Base-by-base conservation (phyloP, 345 rosid genomes). In the Brassica nigra region DNA sequence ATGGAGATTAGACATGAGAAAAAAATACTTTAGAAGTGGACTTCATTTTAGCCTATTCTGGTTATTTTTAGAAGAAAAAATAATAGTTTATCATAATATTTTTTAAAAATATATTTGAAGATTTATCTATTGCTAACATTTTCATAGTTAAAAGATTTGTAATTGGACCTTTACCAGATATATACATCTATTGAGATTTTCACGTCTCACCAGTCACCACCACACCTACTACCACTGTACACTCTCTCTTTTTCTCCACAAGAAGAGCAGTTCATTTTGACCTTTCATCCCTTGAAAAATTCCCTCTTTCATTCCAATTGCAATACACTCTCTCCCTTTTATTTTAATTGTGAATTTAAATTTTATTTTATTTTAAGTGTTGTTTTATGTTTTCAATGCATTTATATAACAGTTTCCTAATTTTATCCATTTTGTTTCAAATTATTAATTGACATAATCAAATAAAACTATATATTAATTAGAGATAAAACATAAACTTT, bases 141-240 rank as follows among this genome's bases (percentile, higher is more conserved):
- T 39, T n/a, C 15, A 8, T 63, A 7, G 6, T n/a, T 6, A 9
- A 12, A 10, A 31, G 18, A n/a, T 49, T 49, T 59, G 58, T 59
- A 12, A 72, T 61, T 44, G 37, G 23, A 76, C 42, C 27, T 14
- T 61, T 5, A 62, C 15, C 31, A 62, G 31, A 72, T 7, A 64
- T 63, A 58, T 76, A 31, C 54, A 69, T 62, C 15, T 1, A 49
- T 0, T 15, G 57, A 34, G n/a, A 62, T 37, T 66, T 55, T 44
- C 68, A 78, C 62, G 73, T 47, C 33, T 37, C 61, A 65, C 57
- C 58, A 16, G 30, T 66, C 71, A 54, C 71, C 71, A 36, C 62
- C 39, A 66, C 67, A 78, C 81, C 73, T 20, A 78, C 63, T 9
- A 59, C 68, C 73, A 39, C 23, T 39, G 61, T 30, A 16, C 15